Percentiles rank a stretch among this genome's conserved stretches.
phyloP scores from a whole-genome alignment of 257 asterid genomes.

The Gentiana macrophylla region DNA sequence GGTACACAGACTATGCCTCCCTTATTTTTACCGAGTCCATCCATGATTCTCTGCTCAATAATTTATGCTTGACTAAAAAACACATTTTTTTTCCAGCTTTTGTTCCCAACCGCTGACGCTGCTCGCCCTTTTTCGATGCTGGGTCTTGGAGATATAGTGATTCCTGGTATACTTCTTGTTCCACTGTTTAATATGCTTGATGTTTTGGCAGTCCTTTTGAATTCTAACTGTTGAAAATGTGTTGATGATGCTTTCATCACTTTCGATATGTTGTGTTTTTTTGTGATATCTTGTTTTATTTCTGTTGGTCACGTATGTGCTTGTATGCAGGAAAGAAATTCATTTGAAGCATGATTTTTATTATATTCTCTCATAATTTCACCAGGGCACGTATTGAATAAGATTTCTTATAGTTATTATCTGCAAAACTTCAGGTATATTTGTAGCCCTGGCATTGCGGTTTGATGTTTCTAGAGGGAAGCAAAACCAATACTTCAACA shows the following conservation, averaged over 20 bases:
- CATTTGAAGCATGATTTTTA: no score
- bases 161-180: constrained; percentile 52
- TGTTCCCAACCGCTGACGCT: constrained; percentile 80
- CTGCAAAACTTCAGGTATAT: constrained; percentile 55
- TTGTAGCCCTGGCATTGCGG: constrained; percentile 90
- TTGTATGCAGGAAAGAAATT: no score
- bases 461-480: constrained; percentile 92
- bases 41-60: no score
- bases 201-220: neutral
- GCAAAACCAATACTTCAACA: constrained; percentile 64
- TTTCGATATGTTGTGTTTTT: no score
- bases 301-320: no score
- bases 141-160: constrained; percentile 97
- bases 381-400: neutral
- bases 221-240: neutral
- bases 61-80: neutral
- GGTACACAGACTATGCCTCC: constrained; percentile 27
- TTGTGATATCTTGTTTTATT: no score
- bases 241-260: no score
- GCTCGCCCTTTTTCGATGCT: constrained; percentile 95
- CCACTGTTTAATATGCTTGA: no score
- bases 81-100: constrained; percentile 49
- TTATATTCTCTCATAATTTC: no score
- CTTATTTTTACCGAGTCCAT: neutral
- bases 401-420: neutral